A percentile compares a stretch with the other conserved stretches of the same genome.
Evolutionary conservation across 768 basidiomycete species (phyloP).

Genomic region (Hortiboletus campestris): DNA sequence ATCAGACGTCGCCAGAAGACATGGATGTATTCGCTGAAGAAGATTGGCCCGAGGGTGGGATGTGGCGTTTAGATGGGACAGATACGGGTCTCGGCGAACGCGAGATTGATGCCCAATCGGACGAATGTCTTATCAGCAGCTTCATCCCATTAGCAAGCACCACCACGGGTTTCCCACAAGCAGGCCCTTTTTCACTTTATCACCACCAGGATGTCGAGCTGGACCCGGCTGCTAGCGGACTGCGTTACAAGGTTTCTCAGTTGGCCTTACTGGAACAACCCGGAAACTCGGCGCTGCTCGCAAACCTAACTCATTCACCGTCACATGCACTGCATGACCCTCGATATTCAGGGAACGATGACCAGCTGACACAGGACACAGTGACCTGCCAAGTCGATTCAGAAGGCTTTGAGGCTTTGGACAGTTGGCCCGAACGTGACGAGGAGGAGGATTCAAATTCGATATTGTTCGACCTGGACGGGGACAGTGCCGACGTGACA

Average conservation of each 20-base stretch:
- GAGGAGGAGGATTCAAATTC: conserved; percentile 13
- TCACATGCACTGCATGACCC: conserved; percentile 3
- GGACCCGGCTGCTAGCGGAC: conserved; percentile 13
- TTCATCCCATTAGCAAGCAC: conserved; percentile 16
- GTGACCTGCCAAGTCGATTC: conserved; percentile 1
- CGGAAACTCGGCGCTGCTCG: conserved; percentile 5
- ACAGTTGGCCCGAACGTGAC: conserved; percentile 2
- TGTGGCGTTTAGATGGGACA: conserved; percentile 12
- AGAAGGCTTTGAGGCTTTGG: conserved; percentile 14
- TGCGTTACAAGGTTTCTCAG: conserved; percentile 12
- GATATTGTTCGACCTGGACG: conserved; percentile 15
- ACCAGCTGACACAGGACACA: conserved; percentile 13
- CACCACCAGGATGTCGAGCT: conserved; percentile 12
- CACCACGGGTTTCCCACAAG: conserved; percentile 14
- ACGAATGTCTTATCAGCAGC: conserved; percentile 26
- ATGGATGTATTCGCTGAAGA: conserved; percentile 17
- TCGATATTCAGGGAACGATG: conserved; percentile 4
- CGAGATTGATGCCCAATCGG: conserved; percentile 15
- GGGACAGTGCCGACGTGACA: conserved; percentile 4
- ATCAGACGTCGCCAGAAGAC: conserved; percentile 8
- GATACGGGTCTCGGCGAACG: neutral
- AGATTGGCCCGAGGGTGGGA: conserved; percentile 13
- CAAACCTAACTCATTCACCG: neutral
- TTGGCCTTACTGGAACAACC: conserved; percentile 18
- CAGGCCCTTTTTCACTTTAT: conserved; percentile 15